Base-by-base conservation (phyloP, 2,329 filamentous ascomycete genomes). In the Blumeria hordei region DNA sequence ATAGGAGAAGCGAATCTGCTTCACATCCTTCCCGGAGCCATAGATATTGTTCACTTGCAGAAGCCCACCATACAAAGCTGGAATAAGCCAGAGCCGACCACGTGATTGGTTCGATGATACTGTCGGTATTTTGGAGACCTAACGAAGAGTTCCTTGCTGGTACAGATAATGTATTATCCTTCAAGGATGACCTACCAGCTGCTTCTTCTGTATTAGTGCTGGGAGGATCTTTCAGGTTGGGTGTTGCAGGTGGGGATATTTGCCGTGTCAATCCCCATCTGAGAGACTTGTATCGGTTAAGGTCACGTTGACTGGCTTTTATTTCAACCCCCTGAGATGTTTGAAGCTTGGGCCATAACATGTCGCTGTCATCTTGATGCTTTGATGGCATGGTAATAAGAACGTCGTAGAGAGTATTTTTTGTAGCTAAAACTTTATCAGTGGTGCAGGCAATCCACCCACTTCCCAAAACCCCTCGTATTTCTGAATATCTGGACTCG, bases 361-460 rank as follows among this genome's bases (percentile, higher is more conserved):
- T 80, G 60, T 76, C 72, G 32, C 73, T 71, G 7, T 75, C 75
- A 47, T 78, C 70, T 54, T 76, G 70, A 3, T 77, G 69, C 6
- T 74, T 67, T 0, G 79, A 74, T 0, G 88, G 86, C 64, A 96
- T 76, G 55, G 85, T 86, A 57, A 96, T 81, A 41, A 95, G 75
- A 62, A 95, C 74, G 65, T 98, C 92, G 73, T 88, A 96, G 2
- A 98, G 76, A 1, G 83, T 77, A 53, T 81, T 77, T 69, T 96
- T 96, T 67, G 86, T 83, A 50, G 79, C 80, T 12, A 98, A 74
- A 57, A 98, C 92, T 64, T 85, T 90, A 69, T 98, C 92, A 1
- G 90, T 96, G 3, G 90, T 95, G 67, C 88, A 95, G 11, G 90
- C 92, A 57, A 94, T 81, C 88, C 88, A 98, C 41, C 88, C 85